Base-by-base conservation (phyloP, 2,329 filamentous ascomycete species). In the Fusarium ramigenum region DNA sequence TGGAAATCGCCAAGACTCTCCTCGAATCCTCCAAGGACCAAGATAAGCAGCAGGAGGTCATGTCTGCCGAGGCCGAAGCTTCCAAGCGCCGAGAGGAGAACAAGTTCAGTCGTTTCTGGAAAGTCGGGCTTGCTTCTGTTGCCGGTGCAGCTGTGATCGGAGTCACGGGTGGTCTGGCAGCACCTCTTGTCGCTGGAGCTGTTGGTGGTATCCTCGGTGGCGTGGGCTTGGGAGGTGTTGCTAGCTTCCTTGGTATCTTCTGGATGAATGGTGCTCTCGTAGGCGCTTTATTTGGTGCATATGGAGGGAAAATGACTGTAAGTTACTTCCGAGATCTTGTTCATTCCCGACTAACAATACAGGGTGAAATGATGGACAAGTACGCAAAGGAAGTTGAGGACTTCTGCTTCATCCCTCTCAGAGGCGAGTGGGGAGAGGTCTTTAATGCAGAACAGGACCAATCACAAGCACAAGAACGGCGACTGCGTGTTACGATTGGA, bases 91-190 rank as follows among this genome's bases (percentile, higher is more conserved):
- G 88, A 19, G 91, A 95, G 71, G 88, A 93, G 66, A 93, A 92
- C 61, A 90, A 93, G 74, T 83, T 88, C 14, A 87, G 89, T 25
- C 87, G 95, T 14, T 93, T 93, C 80, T 97, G 94, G 93, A 98
- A 97, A 80, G 94, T 98, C 25, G 94, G 95, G 0, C 86, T 98
- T 32, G 96, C 95, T 0, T 93, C 93, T 14, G 94, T 97, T 0
- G 95, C 94, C 1, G 96, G 96, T 16, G 96, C 96, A 4, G 93
- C 93, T 0, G 85, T 97, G 4, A 95, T 98, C n/a, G 95, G 95
- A 10, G 89, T 98, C 7, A 97, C 95, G 1, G 95, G 95, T 23
- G 95, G 95, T 4, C 86, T 97, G n/a, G 95, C 95, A 2, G 95
- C 95, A 2, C 95, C 95, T 0, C 85, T 97, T 0, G 92, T 97